phyloP scores from a whole-genome alignment of 1,284 basidiomycete genomes.

The Vanrija sp. region DNA sequence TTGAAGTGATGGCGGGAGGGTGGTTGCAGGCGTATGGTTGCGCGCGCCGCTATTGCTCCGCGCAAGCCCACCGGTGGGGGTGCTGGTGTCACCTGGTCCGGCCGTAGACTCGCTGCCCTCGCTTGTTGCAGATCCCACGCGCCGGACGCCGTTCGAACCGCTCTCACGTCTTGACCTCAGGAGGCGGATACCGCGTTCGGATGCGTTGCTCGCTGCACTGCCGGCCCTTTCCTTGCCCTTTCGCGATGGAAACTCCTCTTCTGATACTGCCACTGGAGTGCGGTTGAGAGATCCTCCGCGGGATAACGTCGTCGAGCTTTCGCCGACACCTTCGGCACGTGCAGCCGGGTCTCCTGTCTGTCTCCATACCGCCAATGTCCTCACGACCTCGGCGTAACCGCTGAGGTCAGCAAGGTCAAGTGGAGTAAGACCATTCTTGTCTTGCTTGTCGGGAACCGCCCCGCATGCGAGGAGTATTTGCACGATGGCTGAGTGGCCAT shows the following conservation, averaged over 20 bases:
- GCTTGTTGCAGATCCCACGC: background rate
- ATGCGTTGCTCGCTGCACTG: conserved; percentile 29
- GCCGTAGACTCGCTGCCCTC: no score
- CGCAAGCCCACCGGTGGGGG: no score
- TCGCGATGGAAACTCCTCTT: conserved; percentile 10
- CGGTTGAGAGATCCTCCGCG: conserved; percentile 9
- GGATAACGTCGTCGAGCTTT: background rate
- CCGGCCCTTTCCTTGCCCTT: conserved; percentile 39
- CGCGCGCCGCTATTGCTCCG: no score
- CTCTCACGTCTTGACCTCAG: conserved; percentile 11
- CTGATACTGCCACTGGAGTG: background rate
- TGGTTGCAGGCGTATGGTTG: no score
- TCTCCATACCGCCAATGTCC: conserved; percentile 44
- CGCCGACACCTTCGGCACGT: background rate
- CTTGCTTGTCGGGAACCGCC: conserved; percentile 68
- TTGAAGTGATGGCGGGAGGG: background rate
- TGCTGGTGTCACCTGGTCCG: no score
- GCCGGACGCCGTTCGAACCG: background rate
- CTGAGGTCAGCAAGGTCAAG: conserved; percentile 52
- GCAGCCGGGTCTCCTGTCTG: conserved; percentile 20
- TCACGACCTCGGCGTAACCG: conserved; percentile 49
- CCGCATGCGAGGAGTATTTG: conserved; percentile 72
- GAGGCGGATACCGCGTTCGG: conserved; percentile 19
- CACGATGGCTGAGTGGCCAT: conserved; percentile 73
- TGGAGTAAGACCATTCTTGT: conserved; percentile 83